Percentiles rank a stretch among this genome's conserved stretches.
Conservation (phyloP, 495 filamentous ascomycete genomes). For the Neurospora discreta region DNA sequence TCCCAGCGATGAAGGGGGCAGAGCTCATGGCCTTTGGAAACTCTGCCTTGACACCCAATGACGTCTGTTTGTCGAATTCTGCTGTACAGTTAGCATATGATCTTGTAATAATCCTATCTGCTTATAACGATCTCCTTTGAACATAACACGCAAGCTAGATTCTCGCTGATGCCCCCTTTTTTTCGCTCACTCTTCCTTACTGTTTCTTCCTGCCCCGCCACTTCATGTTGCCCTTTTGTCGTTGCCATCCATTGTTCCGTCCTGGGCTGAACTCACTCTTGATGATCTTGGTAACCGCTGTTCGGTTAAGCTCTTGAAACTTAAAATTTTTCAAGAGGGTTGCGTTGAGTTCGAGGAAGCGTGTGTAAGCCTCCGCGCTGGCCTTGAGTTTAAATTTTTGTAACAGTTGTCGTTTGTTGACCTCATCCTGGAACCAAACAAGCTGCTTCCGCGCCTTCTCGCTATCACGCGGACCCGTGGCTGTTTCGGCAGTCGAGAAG, state of each 20-base stretch:
- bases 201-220: neutral
- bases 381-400: constrained; percentile 47
- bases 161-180: too few relatives aligned
- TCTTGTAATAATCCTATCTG: neutral
- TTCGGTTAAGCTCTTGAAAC: constrained; percentile 64
- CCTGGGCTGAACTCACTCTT: constrained; percentile 45
- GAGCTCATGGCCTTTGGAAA: constrained; percentile 42
- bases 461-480: constrained; percentile 46
- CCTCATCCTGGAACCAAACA: constrained; percentile 47
- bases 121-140: neutral
- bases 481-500: constrained; percentile 53
- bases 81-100: constrained; percentile 2
- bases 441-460: constrained; percentile 42
- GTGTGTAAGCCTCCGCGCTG: constrained; percentile 43
- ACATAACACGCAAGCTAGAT: neutral
- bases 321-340: constrained; percentile 52
- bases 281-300: constrained; percentile 61
- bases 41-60: constrained; percentile 43
- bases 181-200: neutral
- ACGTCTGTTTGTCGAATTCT: constrained; percentile 75
- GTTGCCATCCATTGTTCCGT: neutral
- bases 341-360: constrained; percentile 54
- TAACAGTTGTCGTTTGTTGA: constrained; percentile 38
- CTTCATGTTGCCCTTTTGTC: neutral
- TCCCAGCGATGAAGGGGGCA: constrained; percentile 39